Conservation (phyloP, 2,329 filamentous ascomycete genomes). For the Chrysosphaeria jannelii region DNA sequence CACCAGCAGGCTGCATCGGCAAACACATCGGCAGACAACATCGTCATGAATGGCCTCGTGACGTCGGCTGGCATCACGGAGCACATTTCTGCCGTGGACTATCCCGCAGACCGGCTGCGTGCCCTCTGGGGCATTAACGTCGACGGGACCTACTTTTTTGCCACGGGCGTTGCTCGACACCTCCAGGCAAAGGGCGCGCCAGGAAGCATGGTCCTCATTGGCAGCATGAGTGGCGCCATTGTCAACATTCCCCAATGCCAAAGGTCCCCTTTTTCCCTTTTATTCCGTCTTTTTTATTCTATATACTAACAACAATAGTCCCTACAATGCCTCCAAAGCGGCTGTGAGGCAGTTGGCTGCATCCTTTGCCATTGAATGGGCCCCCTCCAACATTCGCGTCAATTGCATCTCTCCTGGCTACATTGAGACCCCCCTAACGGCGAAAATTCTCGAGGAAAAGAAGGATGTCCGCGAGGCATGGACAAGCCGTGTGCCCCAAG, state of each 20-base stretch:
- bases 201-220: constrained; percentile 33
- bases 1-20: constrained; percentile 37
- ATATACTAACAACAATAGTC: too few relatives aligned
- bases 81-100: constrained; percentile 57
- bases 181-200: constrained; percentile 20
- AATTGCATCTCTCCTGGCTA: constrained; percentile 62
- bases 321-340: constrained; percentile 51
- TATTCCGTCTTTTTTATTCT: too few relatives aligned
- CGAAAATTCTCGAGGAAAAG: constrained; percentile 43
- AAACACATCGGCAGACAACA: constrained; percentile 37
- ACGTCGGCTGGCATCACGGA: constrained; percentile 45
- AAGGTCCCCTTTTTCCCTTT: too few relatives aligned
- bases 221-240: constrained; percentile 37
- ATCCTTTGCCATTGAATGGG: constrained; percentile 47
- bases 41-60: constrained; percentile 51
- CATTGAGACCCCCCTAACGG: constrained; percentile 60
- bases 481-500: constrained; percentile 68
- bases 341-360: constrained; percentile 41
- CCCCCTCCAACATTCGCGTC: constrained; percentile 39
- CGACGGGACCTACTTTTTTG: constrained; percentile 62
- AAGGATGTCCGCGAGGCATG: constrained; percentile 38
- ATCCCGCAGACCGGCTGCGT: constrained; percentile 42
- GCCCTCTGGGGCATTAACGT: constrained; percentile 64
- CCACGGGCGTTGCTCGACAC: constrained; percentile 62
- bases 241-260: too few relatives aligned